These are phyloP conservation scores for Thelonectria rubi DNA, from an alignment of 2,329 filamentous ascomycete genomes.

Conservation along the genomic window DNA sequence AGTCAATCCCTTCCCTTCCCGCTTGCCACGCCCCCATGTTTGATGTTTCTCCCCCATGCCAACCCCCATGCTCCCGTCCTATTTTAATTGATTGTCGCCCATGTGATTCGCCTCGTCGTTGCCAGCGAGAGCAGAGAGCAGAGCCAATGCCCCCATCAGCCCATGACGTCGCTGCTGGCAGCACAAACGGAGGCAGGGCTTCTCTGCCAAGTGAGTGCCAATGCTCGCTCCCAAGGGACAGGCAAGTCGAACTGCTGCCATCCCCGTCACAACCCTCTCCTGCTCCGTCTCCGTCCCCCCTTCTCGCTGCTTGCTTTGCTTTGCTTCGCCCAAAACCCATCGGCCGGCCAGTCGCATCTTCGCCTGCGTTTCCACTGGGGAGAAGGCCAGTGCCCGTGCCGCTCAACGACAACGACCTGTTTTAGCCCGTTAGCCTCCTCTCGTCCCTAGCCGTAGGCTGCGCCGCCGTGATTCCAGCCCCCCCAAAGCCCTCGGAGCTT, in stretches of 20 bases:
- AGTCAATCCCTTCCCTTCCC: constrained; percentile 7
- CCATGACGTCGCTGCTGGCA: constrained; percentile 29
- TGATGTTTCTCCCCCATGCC: constrained; percentile 25
- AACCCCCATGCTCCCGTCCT: not conserved
- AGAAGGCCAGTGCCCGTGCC: constrained; percentile 4
- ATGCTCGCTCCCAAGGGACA: constrained; percentile 14
- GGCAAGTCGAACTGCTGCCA: constrained; percentile 18
- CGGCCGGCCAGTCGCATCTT: constrained; percentile 22
- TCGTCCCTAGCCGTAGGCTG: constrained; percentile 13
- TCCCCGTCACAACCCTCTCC: constrained; percentile 20
- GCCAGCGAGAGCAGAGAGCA: constrained; percentile 1
- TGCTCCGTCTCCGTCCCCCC: not conserved
- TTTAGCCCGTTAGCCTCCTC: constrained; percentile 7
- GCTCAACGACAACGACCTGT: constrained; percentile 9
- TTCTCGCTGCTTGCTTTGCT: not conserved
- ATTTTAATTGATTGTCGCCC: not conserved
- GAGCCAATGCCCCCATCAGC: constrained; percentile 18
- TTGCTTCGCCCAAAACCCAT: constrained; percentile 1
- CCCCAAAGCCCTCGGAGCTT: constrained; percentile 2
- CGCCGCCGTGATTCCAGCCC: constrained; percentile 3
- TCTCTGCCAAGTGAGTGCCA: constrained; percentile 10
- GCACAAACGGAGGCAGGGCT: not conserved
- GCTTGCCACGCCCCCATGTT: constrained; percentile 10
- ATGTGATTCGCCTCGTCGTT: not conserved
- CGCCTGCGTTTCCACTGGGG: constrained; percentile 16